Evolutionary conservation across 148 eudicot species (phyloP).

Genomic region (Linanthus parryae): DNA sequence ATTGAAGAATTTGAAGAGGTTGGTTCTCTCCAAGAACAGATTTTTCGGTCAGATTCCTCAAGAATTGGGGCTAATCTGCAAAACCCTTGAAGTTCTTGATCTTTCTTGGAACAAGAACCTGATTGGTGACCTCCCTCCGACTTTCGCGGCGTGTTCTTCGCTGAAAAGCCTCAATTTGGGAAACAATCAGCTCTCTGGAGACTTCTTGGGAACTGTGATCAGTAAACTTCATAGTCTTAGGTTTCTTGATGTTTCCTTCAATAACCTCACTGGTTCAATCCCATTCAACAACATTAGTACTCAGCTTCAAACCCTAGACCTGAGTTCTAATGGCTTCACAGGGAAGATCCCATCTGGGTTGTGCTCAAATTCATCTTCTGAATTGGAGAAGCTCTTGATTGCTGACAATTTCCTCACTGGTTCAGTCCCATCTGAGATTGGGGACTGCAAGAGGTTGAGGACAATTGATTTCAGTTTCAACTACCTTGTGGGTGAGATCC

Average conservation of each 20-base stretch:
- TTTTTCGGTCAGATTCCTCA: slow-evolving; percentile 40
- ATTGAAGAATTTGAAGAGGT: slow-evolving; percentile 21
- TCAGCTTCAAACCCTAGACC: slow-evolving; percentile 41
- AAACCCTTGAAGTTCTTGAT: slow-evolving; percentile 40
- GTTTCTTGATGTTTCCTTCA: slow-evolving; percentile 33
- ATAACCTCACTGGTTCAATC: slow-evolving; percentile 37
- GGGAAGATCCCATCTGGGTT: slow-evolving; percentile 41
- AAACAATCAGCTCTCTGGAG: slow-evolving; percentile 42
- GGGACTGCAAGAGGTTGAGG: slow-evolving; percentile 54
- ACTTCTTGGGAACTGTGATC: slow-evolving; percentile 26
- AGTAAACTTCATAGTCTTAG: slow-evolving; percentile 31
- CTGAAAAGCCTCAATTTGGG: slow-evolving; percentile 31
- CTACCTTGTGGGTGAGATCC: slow-evolving; percentile 47
- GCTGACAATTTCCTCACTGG: slow-evolving; percentile 59
- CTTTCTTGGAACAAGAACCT: slow-evolving; percentile 35
- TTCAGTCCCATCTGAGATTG: slow-evolving; percentile 44
- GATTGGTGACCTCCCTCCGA: slow-evolving; percentile 32
- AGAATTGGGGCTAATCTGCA: slow-evolving; percentile 29
- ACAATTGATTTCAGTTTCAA: slow-evolving; percentile 89
- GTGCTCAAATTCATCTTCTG: slow-evolving; percentile 19
- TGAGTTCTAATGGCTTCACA: slow-evolving; percentile 38
- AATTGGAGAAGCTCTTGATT: slow-evolving; percentile 47
- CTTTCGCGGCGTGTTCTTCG: slow-evolving; percentile 29
- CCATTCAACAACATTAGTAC: slow-evolving; percentile 36
- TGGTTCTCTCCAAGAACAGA: slow-evolving; percentile 26